Evolutionary conservation across 345 rosid species (phyloP).

Genomic region (Eucalyptus grandis): DNA sequence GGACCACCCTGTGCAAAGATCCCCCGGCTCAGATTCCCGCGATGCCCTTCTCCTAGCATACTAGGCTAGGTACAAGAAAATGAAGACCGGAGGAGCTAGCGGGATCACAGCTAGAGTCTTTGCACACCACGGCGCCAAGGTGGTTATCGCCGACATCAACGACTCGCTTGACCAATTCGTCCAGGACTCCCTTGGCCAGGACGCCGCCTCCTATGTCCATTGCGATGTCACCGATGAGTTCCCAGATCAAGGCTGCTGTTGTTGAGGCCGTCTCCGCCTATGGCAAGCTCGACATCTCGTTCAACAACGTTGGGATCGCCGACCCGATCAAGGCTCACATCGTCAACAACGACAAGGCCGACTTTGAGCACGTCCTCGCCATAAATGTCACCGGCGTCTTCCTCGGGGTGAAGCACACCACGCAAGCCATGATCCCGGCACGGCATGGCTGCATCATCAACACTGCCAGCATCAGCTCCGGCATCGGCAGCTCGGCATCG

Average conservation of each 20-base stretch:
- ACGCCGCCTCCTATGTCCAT: constrained; percentile 2
- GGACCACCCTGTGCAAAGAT: too few relatives aligned
- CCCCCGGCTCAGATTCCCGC: too few relatives aligned
- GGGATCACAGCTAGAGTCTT: constrained; percentile 7
- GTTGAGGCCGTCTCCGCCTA: constrained; percentile 4
- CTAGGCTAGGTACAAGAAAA: too few relatives aligned
- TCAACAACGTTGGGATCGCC: constrained; percentile 24
- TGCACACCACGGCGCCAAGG: constrained; percentile 3
- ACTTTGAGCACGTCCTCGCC: constrained; percentile 17
- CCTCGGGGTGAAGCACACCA: constrained; percentile 26
- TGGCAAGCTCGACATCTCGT: constrained; percentile 26
- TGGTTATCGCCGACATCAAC: constrained; percentile 5
- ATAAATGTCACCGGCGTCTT: constrained; percentile 18
- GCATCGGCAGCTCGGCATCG: background rate
- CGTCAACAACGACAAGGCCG: constrained; percentile 10
- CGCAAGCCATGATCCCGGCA: constrained; percentile 17
- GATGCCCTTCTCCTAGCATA: too few relatives aligned
- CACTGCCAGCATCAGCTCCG: constrained; percentile 12
- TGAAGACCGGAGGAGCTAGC: constrained; percentile 12
- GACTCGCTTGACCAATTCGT: constrained; percentile 4
- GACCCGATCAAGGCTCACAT: constrained; percentile 8
- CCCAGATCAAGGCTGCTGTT: constrained; percentile 2
- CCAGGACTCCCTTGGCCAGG: background rate
- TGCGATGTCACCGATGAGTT: constrained; percentile 18
- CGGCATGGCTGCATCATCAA: constrained; percentile 15